phyloP scores from a whole-genome alignment of 1,284 basidiomycete genomes.

The Leccinum variabile region DNA sequence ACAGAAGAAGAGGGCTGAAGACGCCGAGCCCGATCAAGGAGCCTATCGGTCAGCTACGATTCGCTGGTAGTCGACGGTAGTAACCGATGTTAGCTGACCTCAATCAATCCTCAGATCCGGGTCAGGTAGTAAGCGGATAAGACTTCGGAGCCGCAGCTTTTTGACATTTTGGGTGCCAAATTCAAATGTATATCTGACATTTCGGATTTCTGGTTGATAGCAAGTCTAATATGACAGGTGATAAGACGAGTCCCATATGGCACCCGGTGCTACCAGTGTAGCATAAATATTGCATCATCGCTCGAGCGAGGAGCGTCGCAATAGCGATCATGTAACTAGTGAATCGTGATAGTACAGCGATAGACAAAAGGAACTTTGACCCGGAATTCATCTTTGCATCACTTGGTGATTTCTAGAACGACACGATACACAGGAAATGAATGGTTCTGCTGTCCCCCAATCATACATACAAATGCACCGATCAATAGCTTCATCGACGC shows the following conservation, averaged over 20 bases:
- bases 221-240: not conserved
- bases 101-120: not conserved
- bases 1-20: not conserved
- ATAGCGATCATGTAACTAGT: not conserved
- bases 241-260: slow-evolving; percentile 9
- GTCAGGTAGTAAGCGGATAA: not conserved
- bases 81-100: not conserved
- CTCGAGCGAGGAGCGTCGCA: not conserved
- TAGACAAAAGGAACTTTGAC: not conserved
- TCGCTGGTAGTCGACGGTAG: not conserved
- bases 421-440: slow-evolving; percentile 1
- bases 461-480: too few species aligned
- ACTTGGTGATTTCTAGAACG: not conserved
- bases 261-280: not conserved
- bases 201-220: not conserved
- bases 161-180: not conserved
- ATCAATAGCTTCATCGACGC: not conserved
- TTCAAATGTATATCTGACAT: not conserved
- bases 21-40: not conserved
- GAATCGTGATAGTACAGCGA: not conserved
- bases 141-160: not conserved
- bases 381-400: not conserved
- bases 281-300: too few species aligned
- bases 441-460: not conserved
- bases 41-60: not conserved